These are phyloP conservation scores for Picochlorum sp. DNA, from an alignment of 139 green algal genomes.

Conservation along the genomic window DNA sequence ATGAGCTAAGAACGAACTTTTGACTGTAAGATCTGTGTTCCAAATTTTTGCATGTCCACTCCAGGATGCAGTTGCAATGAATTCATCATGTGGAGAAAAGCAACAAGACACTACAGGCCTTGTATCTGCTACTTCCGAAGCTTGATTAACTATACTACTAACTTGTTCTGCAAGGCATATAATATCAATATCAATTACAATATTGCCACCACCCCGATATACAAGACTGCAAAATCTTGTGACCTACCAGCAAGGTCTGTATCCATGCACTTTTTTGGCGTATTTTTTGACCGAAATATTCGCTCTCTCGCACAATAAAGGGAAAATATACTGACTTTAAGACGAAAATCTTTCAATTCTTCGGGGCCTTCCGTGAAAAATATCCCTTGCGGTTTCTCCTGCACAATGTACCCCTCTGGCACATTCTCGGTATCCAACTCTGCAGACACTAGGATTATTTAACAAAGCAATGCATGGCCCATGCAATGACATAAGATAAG, in stretches of 20 bases:
- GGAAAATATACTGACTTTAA: constrained; percentile 61
- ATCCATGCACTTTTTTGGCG: constrained; percentile 28
- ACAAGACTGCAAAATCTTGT: too few species aligned
- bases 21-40: constrained; percentile 30
- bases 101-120: constrained; percentile 61
- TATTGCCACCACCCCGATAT: too few species aligned
- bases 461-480: neutral
- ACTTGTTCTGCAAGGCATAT: too few species aligned
- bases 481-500: neutral
- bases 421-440: neutral
- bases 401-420: neutral
- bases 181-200: too few species aligned
- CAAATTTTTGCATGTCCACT: constrained; percentile 65
- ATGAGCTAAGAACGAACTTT: constrained; percentile 43
- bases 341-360: constrained; percentile 44
- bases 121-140: constrained; percentile 78
- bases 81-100: constrained; percentile 54
- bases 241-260: too few species aligned
- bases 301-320: constrained; percentile 51
- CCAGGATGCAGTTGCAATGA: constrained; percentile 66
- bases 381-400: constrained; percentile 36
- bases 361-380: constrained; percentile 89
- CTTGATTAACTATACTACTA: too few species aligned
- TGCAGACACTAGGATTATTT: neutral
- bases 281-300: constrained; percentile 40